phyloP scores from a whole-genome alignment of 164 flowering plant genomes.

The Vitis labrusca region DNA sequence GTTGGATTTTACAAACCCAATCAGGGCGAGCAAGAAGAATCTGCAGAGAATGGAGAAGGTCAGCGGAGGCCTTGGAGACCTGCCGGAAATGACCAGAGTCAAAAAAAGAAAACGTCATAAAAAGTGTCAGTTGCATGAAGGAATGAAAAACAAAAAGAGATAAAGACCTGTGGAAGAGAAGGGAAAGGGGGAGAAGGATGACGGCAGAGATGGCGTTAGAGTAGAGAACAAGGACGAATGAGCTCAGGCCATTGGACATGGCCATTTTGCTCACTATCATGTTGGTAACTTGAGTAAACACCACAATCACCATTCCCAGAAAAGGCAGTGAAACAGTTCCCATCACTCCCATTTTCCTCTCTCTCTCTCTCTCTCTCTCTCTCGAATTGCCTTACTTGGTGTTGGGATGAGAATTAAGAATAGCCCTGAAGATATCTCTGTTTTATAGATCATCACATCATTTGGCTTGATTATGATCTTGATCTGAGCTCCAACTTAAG shows the following conservation, averaged over 20 bases:
- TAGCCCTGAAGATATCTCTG: too few relatives aligned
- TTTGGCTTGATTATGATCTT: too few relatives aligned
- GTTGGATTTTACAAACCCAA: constrained; percentile 26
- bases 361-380: constrained; percentile 1
- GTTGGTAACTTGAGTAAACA: constrained; percentile 22
- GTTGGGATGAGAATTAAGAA: too few relatives aligned
- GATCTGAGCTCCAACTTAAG: too few relatives aligned
- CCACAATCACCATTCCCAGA: constrained; percentile 20
- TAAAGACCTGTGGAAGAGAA: constrained; percentile 25
- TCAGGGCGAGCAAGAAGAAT: constrained; percentile 27
- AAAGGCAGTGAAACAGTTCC: constrained; percentile 15
- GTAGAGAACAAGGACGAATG: constrained; percentile 25
- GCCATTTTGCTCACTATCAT: constrained; percentile 27
- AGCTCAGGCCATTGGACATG: constrained; percentile 25
- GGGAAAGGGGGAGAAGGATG: constrained; percentile 21
- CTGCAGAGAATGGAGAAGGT: constrained; percentile 18
- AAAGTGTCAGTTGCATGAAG: background rate
- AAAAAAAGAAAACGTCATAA: too few relatives aligned
- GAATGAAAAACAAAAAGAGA: background rate
- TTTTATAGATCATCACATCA: too few relatives aligned
- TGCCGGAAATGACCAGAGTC: background rate
- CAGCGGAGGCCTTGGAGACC: constrained; percentile 22
- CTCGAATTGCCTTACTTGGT: background rate
- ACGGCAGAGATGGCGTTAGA: constrained; percentile 27
- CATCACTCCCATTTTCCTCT: background rate